Percentiles rank a stretch among this genome's conserved stretches.
Conservation (phyloP, 2,329 filamentous ascomycete species). For the Orbilia blumenaviensis region DNA sequence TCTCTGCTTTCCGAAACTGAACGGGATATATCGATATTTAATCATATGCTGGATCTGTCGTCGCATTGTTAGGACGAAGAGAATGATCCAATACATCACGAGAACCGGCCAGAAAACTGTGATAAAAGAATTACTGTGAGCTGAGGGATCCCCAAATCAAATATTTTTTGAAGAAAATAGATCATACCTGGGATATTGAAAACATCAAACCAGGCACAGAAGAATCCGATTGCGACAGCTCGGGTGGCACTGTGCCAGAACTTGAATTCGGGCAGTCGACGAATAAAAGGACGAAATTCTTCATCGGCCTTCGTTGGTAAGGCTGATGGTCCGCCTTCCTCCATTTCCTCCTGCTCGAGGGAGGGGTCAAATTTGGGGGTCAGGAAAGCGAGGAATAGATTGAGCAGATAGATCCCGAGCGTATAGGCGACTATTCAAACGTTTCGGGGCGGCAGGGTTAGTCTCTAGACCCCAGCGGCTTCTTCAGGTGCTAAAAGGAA, state of each 20-base stretch:
- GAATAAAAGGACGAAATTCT: slow-evolving; percentile 97
- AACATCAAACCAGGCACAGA: slow-evolving; percentile 90
- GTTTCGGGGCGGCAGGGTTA: not conserved
- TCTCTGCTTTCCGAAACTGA: slow-evolving; percentile 86
- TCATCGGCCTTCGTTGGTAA: slow-evolving; percentile 96
- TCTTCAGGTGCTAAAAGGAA: not conserved
- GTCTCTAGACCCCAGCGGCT: not conserved
- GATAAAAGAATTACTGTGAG: not conserved
- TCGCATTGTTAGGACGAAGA: slow-evolving; percentile 96
- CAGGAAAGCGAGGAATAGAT: slow-evolving; percentile 98
- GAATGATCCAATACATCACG: slow-evolving; percentile 98
- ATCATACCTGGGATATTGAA: slow-evolving; percentile 79
- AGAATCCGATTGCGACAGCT: slow-evolving; percentile 81
- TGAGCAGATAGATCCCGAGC: slow-evolving; percentile 97
- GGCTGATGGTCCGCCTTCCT: slow-evolving; percentile 82
- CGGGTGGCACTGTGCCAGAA: slow-evolving; percentile 98
- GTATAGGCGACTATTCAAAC: slow-evolving; percentile 82
- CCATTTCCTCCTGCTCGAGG: slow-evolving; percentile 91
- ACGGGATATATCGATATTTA: slow-evolving; percentile 98
- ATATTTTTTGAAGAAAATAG: not conserved
- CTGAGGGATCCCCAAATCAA: not conserved
- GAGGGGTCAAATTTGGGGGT: slow-evolving; percentile 99
- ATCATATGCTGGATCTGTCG: slow-evolving; percentile 99
- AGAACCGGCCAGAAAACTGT: slow-evolving; percentile 95
- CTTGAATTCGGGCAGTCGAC: slow-evolving; percentile 97